Evolutionary conservation across 345 rosid species (phyloP), one percentile per base, ranked within the genome.

Genomic region (Brassica juncea): DNA sequence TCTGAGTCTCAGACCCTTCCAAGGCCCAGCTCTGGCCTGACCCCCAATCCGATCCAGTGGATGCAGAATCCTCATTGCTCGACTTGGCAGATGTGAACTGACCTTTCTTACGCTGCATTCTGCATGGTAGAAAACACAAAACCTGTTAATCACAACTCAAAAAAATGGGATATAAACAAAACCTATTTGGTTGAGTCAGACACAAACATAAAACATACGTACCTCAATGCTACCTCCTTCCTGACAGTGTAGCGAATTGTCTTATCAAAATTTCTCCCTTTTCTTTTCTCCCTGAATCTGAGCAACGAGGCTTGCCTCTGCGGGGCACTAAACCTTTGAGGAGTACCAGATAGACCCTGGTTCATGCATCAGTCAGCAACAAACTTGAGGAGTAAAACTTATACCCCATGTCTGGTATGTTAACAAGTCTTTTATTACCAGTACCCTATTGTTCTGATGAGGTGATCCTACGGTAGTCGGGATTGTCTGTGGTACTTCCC

Each of bases 21-120:
- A 76, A 49, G 16, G 76, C 83, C 86, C 84, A 87, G 70, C 76
- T 82, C 67, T 85, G 90, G 75, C 79, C 81, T 69, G 90, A 87
- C 8, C 83, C 87, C 88, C 85, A 82, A 76, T 84, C 86, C 2
- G 87, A 80, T 64, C 82, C 81, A 31, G 80, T 85, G 21, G 87
- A 83, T 71, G 83, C 76, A 80, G 90, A 84, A 74, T 87, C 92
- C 49, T 86, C 92, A 34, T 78, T 75, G 77, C 82, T 87, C 76
- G 86, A 72, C 84, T 89, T 84, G 47, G 87, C 68, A 59, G 92
- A 87, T 60, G 89, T 87, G 74, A 89, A 89, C 69, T 89, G 92
- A 39, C 92, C 90, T 79, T 86, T 87, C 81, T 86, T 86, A 16
- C 90, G 85, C 71, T 89, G 90, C 88, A 89, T 89, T 87, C 92